Evolutionary conservation across 225 moss, liverwort and hornwort genomes (phyloP).

Genomic region (Anthoceros angustus): DNA sequence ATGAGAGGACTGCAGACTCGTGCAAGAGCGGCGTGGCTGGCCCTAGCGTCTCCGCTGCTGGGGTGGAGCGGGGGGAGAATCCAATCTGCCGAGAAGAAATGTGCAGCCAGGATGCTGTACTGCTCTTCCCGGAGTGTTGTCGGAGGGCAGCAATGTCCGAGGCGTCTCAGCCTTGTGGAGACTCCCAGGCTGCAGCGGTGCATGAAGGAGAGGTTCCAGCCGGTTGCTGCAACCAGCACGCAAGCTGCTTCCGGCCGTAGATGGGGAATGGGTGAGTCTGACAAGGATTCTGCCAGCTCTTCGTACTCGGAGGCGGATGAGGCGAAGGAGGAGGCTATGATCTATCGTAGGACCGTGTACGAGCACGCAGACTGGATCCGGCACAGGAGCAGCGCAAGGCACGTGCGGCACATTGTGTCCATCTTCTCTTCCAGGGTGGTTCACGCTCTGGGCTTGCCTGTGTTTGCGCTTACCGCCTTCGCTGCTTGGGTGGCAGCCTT

Average conservation of each 20-base stretch:
- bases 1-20: constrained; percentile 1
- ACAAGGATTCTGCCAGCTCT: not conserved
- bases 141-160: not conserved
- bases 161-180: not conserved
- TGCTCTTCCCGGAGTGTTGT: not conserved
- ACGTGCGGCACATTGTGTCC: not conserved
- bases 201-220: not conserved
- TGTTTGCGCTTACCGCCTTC: not conserved
- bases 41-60: not conserved
- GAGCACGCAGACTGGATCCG: constrained; percentile 1
- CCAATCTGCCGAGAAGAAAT: not conserved
- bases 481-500: not conserved
- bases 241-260: not conserved
- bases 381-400: not conserved
- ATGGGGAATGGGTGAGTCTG: not conserved
- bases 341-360: not conserved
- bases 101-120: not conserved
- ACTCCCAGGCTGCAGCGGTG: not conserved
- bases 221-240: not conserved
- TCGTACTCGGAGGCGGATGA: not conserved
- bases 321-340: constrained; percentile 2
- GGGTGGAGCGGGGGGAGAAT: not conserved
- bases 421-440: not conserved
- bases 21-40: not conserved
- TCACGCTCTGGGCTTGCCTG: not conserved